These are phyloP conservation scores for Aegle marmelos DNA, from an alignment of 345 rosid species.

Conservation along the genomic window DNA sequence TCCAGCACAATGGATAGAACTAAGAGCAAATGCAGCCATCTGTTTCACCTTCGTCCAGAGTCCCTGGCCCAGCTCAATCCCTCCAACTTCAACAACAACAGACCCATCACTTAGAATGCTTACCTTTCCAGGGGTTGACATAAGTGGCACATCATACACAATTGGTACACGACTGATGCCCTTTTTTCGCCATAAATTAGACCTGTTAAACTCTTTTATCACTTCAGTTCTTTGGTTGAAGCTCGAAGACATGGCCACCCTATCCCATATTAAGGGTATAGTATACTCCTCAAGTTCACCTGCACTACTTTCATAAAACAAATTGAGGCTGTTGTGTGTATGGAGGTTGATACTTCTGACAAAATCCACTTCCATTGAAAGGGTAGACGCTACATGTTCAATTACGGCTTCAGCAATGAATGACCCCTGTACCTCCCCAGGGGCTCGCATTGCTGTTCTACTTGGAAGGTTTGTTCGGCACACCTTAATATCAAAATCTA, in stretches of 20 bases:
- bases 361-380: slow-evolving; percentile 64
- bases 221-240: slow-evolving; percentile 42
- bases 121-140: slow-evolving; percentile 77
- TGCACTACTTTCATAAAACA: slow-evolving; percentile 40
- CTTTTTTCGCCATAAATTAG: slow-evolving; percentile 60
- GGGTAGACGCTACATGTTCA: slow-evolving; percentile 75
- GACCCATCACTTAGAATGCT: slow-evolving; percentile 87
- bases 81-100: slow-evolving; percentile 86
- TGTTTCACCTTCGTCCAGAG: slow-evolving; percentile 96
- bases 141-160: slow-evolving; percentile 37
- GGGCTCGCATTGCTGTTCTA: slow-evolving; percentile 84
- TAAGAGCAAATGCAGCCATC: slow-evolving; percentile 83
- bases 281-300: slow-evolving; percentile 72
- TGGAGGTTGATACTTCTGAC: slow-evolving; percentile 70
- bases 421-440: slow-evolving; percentile 85
- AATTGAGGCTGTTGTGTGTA: slow-evolving; percentile 46
- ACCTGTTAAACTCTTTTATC: slow-evolving; percentile 54
- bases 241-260: slow-evolving; percentile 49
- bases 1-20: slow-evolving; percentile 50
- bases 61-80: slow-evolving; percentile 94
- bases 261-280: slow-evolving; percentile 68
- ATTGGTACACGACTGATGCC: slow-evolving; percentile 81
- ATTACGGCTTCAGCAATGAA: slow-evolving; percentile 77
- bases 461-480: slow-evolving; percentile 75
- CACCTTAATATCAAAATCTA: slow-evolving; percentile 71